Evolutionary conservation across 306 rosid genomes (phyloP).

Genomic region (Citrullus mucosospermus): DNA sequence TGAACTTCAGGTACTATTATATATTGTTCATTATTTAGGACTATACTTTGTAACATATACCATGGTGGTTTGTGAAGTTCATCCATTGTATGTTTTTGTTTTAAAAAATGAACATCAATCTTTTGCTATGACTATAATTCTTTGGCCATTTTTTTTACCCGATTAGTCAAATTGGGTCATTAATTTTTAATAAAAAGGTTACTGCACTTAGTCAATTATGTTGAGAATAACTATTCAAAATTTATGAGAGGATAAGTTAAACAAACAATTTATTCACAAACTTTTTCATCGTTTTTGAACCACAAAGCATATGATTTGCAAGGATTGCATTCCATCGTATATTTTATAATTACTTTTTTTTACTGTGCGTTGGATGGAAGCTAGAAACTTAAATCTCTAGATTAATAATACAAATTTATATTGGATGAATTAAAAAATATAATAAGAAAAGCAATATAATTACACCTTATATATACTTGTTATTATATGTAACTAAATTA

Average conservation of each 20-base stretch:
- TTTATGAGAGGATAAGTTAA: neutral
- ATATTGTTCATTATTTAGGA: neutral
- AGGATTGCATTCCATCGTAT: neutral
- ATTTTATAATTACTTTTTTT: no score
- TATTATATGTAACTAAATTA: no score
- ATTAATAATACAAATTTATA: no score
- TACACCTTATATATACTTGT: no score
- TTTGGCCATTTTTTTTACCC: neutral
- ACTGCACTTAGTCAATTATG: neutral
- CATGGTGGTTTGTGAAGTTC: neutral
- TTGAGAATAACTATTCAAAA: no score
- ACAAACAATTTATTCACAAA: no score
- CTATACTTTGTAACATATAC: neutral
- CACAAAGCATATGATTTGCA: neutral
- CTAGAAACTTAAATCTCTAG: no score
- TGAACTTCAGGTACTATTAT: slow-evolving; percentile 42
- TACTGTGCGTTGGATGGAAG: no score
- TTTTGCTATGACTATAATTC: neutral
- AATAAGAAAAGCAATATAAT: no score
- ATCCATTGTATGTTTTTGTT: neutral
- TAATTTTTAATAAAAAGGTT: no score
- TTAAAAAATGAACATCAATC: neutral
- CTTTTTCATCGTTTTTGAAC: neutral
- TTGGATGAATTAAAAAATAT: no score
- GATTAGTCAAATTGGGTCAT: no score